Base-by-base conservation (phyloP, 1,284 basidiomycete genomes). In the Agroathelia rolfsii region DNA sequence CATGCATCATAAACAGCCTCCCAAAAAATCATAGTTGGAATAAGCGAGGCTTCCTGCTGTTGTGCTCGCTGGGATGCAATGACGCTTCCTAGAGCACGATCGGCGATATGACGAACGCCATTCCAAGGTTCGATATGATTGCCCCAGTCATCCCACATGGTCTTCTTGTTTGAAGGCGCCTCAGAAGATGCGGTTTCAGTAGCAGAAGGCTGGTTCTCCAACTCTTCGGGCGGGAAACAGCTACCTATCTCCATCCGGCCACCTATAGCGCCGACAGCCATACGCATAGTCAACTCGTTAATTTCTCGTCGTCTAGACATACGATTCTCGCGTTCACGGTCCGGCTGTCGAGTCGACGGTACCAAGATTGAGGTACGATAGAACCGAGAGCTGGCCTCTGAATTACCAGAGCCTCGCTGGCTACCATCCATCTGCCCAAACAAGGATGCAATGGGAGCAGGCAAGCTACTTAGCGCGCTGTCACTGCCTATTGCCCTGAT, bases 141-240 rank as follows among this genome's bases (percentile, higher is more conserved):
- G 3, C 78, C 81, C 83, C 85, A 83, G 33, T 76, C 69, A 28
- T 76, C 65, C 77, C 79, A 79, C 66, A 84, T 73, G 30, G 58
- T 58, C 38, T 45, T 49, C 48, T 32, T 51, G 46, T 42, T 42
- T 34, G 42, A 44, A 34, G 31, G 43, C 35, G 41, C 14, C 23
- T 24, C 44, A 3, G 45, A 48, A 15, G 44, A 43, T 29, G 39
- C 42, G 16, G 34, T 35, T 14, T 38, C 34, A 12, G 22, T 28
- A 15, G 39, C 32, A 9, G 27, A 2, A 15, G 17, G n/a, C 17
- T 29, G 30, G n/a, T 7, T 38, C 24, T 46, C 43, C 3, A 31
- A 31, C 4, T 33, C 32, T 31, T 37, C 28, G 21, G 51, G 46
- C 44, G 44, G 9, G 47, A 45, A 13, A 49, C 47, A 16, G 56